phyloP scores from a whole-genome alignment of 768 basidiomycete genomes.

The Lactifluus echinatus region DNA sequence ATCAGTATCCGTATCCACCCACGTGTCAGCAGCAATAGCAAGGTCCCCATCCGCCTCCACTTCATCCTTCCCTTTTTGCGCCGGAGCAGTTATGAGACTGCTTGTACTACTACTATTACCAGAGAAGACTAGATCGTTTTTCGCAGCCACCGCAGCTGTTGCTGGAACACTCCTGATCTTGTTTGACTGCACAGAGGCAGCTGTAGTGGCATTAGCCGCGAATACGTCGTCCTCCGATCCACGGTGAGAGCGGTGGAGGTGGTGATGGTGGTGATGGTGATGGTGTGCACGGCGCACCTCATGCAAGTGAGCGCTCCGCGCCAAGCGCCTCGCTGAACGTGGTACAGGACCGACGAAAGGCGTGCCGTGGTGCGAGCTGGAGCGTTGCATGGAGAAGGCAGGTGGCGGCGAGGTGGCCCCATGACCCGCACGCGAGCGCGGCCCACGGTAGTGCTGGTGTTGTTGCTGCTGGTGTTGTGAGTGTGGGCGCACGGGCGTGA shows the following conservation, averaged over 20 bases:
- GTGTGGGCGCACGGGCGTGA: neutral
- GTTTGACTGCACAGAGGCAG: neutral
- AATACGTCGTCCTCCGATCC: neutral
- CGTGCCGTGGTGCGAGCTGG: constrained; percentile 36
- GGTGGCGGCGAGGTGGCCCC: neutral
- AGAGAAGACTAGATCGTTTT: no score
- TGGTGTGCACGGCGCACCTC: constrained; percentile 36
- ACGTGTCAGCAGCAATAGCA: constrained; percentile 3
- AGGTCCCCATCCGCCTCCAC: neutral
- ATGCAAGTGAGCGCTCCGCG: constrained; percentile 60
- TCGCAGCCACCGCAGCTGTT: neutral
- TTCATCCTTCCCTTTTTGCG: neutral
- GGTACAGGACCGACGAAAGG: constrained; percentile 29
- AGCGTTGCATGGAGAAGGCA: constrained; percentile 32
- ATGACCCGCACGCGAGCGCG: neutral
- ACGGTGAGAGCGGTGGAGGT: neutral
- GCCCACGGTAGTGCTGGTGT: neutral
- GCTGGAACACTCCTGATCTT: neutral
- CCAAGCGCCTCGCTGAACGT: constrained; percentile 48
- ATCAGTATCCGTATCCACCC: constrained; percentile 20
- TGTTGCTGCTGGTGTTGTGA: neutral
- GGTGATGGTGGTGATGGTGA: neutral
- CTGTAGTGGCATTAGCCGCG: neutral
- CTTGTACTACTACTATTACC: no score
- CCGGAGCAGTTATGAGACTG: no score